Conservation (phyloP, 257 asterid species). For the Gardenia jasminoides region DNA sequence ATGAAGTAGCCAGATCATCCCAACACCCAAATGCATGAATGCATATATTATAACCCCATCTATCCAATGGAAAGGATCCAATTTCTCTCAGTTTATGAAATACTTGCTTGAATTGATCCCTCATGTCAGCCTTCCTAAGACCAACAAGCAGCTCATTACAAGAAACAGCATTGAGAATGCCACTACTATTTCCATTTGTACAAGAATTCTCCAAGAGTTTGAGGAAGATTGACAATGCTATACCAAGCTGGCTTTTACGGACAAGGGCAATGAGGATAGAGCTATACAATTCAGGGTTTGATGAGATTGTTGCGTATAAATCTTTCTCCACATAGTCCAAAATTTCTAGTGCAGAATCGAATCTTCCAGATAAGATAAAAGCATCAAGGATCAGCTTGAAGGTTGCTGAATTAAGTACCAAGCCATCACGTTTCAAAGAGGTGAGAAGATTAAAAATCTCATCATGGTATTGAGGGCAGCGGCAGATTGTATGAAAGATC, state of each 20-base stretch:
- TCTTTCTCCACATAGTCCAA: conserved; percentile 57
- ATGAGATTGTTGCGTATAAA: conserved; percentile 32
- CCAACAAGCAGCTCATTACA: conserved; percentile 88
- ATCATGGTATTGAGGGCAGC: conserved; percentile 36
- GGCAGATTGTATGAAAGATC: conserved; percentile 54
- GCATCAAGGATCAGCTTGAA: conserved; percentile 68
- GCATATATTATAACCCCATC: conserved; percentile 83
- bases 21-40: conserved; percentile 75
- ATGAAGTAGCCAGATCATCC: conserved; percentile 66
- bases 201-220: conserved; percentile 54
- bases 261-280: conserved; percentile 76
- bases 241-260: conserved; percentile 54
- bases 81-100: conserved; percentile 54
- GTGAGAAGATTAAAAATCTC: conserved; percentile 52
- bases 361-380: conserved; percentile 62
- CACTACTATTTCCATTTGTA: conserved; percentile 28
- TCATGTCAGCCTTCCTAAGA: conserved; percentile 70
- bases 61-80: conserved; percentile 61
- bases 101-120: conserved; percentile 57
- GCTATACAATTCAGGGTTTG: conserved; percentile 54
- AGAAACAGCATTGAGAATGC: conserved; percentile 61
- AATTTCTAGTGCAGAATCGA: conserved; percentile 62
- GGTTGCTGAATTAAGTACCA: conserved; percentile 55
- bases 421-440: conserved; percentile 53
- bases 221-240: conserved; percentile 67